Conservation (phyloP, 1,284 basidiomycete species). For the Sporisorium sorghi region DNA sequence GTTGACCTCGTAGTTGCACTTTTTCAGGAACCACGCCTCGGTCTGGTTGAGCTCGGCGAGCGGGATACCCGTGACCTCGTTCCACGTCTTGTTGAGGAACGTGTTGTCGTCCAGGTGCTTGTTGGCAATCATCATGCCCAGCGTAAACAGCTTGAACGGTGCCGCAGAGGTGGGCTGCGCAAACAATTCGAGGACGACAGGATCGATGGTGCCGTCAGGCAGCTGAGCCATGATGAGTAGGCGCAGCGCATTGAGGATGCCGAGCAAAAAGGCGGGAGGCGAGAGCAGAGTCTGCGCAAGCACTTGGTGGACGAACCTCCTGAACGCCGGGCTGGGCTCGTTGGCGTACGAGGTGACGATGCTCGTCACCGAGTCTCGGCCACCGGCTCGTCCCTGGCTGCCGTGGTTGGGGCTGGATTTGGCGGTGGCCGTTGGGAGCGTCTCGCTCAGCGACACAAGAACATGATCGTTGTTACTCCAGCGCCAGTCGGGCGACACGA, state of each 20-base stretch:
- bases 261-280: conserved; percentile 63
- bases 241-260: conserved; percentile 61
- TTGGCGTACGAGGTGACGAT: conserved; percentile 44
- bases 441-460: conserved; percentile 47
- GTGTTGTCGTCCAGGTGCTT: conserved; percentile 69
- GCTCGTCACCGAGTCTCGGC: conserved; percentile 33
- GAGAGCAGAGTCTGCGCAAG: conserved; percentile 65
- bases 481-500: conserved; percentile 56
- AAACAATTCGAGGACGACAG: conserved; percentile 61
- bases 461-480: conserved; percentile 58
- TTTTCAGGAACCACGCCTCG: conserved; percentile 65
- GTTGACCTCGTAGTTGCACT: conserved; percentile 63
- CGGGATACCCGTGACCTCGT: conserved; percentile 68
- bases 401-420: conserved; percentile 24
- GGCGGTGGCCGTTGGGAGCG: conserved; percentile 18
- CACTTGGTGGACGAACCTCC: conserved; percentile 66
- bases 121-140: conserved; percentile 68
- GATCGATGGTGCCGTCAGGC: conserved; percentile 48
- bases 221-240: conserved; percentile 51
- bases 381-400: conserved; percentile 25
- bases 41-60: conserved; percentile 65
- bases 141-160: conserved; percentile 66
- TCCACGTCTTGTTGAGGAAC: conserved; percentile 69
- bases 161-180: conserved; percentile 62
- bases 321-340: conserved; percentile 65